phyloP scores from a whole-genome alignment of 495 filamentous ascomycete species.

The Geoglossum glabrum region DNA sequence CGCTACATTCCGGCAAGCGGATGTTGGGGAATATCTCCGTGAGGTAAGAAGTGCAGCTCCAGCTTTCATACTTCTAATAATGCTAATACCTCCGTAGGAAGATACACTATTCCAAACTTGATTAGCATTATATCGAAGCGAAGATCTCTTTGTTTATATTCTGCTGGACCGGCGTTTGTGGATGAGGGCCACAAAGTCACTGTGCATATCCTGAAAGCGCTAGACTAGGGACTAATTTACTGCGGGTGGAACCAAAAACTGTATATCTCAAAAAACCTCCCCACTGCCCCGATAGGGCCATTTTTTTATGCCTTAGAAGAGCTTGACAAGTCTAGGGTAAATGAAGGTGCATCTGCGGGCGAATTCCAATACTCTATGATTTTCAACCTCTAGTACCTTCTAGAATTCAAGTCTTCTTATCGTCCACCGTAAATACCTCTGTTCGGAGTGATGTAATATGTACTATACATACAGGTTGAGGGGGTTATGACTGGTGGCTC shows the following conservation, averaged over 20 bases:
- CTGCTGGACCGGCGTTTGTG: not conserved
- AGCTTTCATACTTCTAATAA: not conserved
- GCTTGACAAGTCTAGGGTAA: too few relatives aligned
- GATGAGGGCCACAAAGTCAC: not conserved
- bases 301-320: too few relatives aligned
- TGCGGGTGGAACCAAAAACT: not conserved
- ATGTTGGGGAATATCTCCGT: slow-evolving; percentile 81
- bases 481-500: too few relatives aligned
- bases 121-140: not conserved
- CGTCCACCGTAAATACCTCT: too few relatives aligned
- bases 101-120: slow-evolving; percentile 28
- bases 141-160: not conserved
- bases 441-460: too few relatives aligned
- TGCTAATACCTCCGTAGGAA: slow-evolving; percentile 18
- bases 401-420: too few relatives aligned
- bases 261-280: not conserved
- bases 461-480: too few relatives aligned
- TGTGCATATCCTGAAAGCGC: not conserved
- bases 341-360: too few relatives aligned
- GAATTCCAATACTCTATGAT: too few relatives aligned
- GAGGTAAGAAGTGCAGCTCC: slow-evolving; percentile 27
- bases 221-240: not conserved
- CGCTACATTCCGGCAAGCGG: slow-evolving; percentile 65
- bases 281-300: too few relatives aligned
- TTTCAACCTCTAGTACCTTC: too few relatives aligned